Evolutionary conservation across 805 yeast species (phyloP), one percentile per base, ranked within the genome.

Genomic region (Nakazawaea peltata): DNA sequence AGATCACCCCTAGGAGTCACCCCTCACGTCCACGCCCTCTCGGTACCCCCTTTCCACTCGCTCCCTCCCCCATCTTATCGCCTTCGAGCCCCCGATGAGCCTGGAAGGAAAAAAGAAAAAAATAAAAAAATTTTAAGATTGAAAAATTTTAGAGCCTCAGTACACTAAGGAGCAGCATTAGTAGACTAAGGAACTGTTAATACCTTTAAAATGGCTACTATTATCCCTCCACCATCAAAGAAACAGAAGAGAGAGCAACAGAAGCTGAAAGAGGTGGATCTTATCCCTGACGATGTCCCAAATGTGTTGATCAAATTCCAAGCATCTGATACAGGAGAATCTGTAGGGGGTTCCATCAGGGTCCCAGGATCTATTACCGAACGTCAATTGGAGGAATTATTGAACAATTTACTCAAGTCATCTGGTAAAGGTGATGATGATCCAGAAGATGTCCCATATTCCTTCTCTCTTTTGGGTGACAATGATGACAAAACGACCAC

Each of bases 191-290:
- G n/a, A n/a, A n/a, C n/a, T n/a, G n/a, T n/a, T n/a, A n/a, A n/a
- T n/a, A n/a, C n/a, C n/a, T n/a, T n/a, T n/a, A n/a, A 6, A 26
- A 88, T 90, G 97, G 92, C 97, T 34, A 92, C 97, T 1, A 66
- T 85, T 29, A 57, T 92, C 31, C 98, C 98, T 18, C 97, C 97
- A 27, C 94, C 84, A 15, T 81, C 95, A 1, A 90, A 92, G 57
- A 84, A 77, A 52, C 95, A 85, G 54, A 83, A 71, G 57, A 75
- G 77, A 53, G 83, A 70, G 43, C 94, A 94, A 4, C 97, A 87
- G 54, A 67, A 74, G 53, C 83, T 84, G 7, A 75, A 80, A 37
- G 90, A 82, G 34, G 80, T 82, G 19, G 79, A 74, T 34, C 56
- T 82, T 9, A 61, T 81, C 13, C 96, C 97, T 2, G 64, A 54